phyloP scores from a whole-genome alignment of 306 rosid genomes.

The Herpetospermum pedunculosum region DNA sequence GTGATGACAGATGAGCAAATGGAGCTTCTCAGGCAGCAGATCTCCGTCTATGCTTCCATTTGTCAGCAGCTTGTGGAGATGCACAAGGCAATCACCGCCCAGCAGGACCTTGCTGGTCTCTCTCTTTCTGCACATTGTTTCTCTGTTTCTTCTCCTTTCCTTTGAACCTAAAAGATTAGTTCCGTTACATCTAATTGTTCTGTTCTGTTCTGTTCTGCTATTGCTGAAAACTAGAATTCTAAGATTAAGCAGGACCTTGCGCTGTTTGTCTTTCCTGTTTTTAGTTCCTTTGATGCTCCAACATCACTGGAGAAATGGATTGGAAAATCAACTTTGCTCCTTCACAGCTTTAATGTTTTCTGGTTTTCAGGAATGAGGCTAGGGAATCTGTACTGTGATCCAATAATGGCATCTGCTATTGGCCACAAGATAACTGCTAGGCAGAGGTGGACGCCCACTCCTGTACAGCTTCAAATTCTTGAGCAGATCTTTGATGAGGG shows the following conservation, averaged over 20 bases:
- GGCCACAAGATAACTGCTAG: conserved; percentile 56
- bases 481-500: conserved; percentile 59
- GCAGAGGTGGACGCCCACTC: conserved; percentile 71
- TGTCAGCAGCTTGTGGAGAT: conserved; percentile 59
- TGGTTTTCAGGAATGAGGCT: conserved; percentile 35
- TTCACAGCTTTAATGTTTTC: not conserved
- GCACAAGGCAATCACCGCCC: conserved; percentile 53
- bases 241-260: not conserved
- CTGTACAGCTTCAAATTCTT: conserved; percentile 59
- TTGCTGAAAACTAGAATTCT: not conserved
- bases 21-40: conserved; percentile 53
- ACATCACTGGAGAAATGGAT: not conserved
- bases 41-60: conserved; percentile 49
- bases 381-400: conserved; percentile 54
- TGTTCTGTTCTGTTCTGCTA: not conserved
- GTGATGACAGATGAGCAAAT: conserved; percentile 77
- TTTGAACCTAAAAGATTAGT: not conserved
- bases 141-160: not conserved
- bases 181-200: conserved; percentile 1
- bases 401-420: conserved; percentile 36
- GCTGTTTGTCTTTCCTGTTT: not conserved
- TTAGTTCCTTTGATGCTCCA: not conserved
- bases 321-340: not conserved
- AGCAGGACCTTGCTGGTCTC: conserved; percentile 48
- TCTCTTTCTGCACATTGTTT: conserved; percentile 1